A percentile compares a stretch with the other conserved stretches of the same genome.
These are phyloP conservation scores for Cryptococcus amylolentus DNA, from an alignment of 1,284 basidiomycete species.

Conservation along the genomic window DNA sequence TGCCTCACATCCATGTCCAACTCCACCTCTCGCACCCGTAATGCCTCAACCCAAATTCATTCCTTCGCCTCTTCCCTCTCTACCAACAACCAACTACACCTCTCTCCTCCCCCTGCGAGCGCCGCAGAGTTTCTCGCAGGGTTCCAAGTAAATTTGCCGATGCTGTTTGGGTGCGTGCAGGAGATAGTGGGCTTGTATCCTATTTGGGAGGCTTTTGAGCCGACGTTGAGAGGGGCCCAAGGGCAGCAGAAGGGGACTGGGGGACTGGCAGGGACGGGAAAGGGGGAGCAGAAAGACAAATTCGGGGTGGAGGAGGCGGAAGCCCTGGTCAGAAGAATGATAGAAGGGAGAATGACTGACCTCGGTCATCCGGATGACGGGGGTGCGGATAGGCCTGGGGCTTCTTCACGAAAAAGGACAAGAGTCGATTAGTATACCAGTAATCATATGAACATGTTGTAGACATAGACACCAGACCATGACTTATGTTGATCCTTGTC, in stretches of 20 bases:
- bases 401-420: slow-evolving; percentile 6
- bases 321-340: slow-evolving; percentile 61
- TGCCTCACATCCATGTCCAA: slow-evolving; percentile 38
- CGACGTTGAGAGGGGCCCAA: slow-evolving; percentile 11
- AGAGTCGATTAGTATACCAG: slow-evolving; percentile 18
- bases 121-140: slow-evolving; percentile 69
- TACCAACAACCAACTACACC: slow-evolving; percentile 36
- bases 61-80: slow-evolving; percentile 51
- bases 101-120: slow-evolving; percentile 30
- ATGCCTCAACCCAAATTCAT: slow-evolving; percentile 45
- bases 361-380: slow-evolving; percentile 55
- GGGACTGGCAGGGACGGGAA: slow-evolving; percentile 51
- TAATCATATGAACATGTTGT: not conserved
- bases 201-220: slow-evolving; percentile 71
- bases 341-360: slow-evolving; percentile 63
- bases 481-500: no score
- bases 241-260: slow-evolving; percentile 44
- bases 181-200: slow-evolving; percentile 86
- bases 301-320: slow-evolving; percentile 44
- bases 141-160: slow-evolving; percentile 76
- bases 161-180: slow-evolving; percentile 81
- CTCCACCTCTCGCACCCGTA: slow-evolving; percentile 47
- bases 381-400: slow-evolving; percentile 10
- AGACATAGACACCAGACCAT: no score
- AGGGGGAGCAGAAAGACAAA: slow-evolving; percentile 29